Evolutionary conservation across 441 rosid genomes (phyloP).

Genomic region (Cnidoscolus chayamansa): DNA sequence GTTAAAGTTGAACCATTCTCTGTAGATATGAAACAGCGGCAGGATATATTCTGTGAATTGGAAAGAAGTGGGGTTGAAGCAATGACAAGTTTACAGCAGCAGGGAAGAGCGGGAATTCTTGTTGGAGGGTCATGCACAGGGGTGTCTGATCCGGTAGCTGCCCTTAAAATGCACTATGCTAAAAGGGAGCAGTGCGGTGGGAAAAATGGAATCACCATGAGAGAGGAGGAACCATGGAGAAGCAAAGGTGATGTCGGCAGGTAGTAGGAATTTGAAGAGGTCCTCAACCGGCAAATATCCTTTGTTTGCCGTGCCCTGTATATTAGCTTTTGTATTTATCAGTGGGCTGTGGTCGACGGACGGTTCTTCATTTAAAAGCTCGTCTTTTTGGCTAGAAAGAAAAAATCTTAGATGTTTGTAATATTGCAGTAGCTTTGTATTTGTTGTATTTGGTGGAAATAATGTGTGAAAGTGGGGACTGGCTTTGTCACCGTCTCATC

Average conservation of each 20-base stretch:
- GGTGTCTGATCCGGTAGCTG: constrained; percentile 61
- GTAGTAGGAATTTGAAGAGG: constrained; percentile 37
- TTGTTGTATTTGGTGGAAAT: constrained; percentile 57
- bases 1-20: constrained; percentile 39
- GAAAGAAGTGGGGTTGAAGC: constrained; percentile 49
- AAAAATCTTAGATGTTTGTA: constrained; percentile 36
- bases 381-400: constrained; percentile 27
- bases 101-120: constrained; percentile 43
- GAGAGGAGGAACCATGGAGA: constrained; percentile 63
- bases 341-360: constrained; percentile 32
- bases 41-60: constrained; percentile 36
- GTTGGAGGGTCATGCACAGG: constrained; percentile 41
- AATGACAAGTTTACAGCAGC: constrained; percentile 45
- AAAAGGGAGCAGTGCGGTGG: constrained; percentile 18
- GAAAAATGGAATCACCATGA: constrained; percentile 37
- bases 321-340: constrained; percentile 49
- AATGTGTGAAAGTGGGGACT: constrained; percentile 36
- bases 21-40: constrained; percentile 46
- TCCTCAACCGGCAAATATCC: constrained; percentile 28
- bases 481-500: neutral
- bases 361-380: constrained; percentile 18
- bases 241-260: constrained; percentile 55
- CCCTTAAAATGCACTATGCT: constrained; percentile 46
- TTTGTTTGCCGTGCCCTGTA: constrained; percentile 46
- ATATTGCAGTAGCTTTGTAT: constrained; percentile 45